Evolutionary conservation across 2,329 filamentous ascomycete species (phyloP).

Genomic region (Cyclaneusma minus): DNA sequence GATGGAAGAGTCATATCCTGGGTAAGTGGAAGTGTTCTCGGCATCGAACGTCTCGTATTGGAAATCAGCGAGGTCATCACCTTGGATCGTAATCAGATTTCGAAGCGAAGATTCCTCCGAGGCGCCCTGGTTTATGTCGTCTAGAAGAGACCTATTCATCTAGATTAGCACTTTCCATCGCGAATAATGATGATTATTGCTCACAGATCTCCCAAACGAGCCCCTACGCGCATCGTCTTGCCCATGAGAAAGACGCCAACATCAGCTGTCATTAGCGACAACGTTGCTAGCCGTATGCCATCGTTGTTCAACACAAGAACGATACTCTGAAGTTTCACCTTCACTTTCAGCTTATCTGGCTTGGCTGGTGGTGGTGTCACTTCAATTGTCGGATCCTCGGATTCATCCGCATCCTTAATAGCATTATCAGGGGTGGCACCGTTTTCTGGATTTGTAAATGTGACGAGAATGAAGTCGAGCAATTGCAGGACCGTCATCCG

Average conservation of each 20-base stretch:
- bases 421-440: slow-evolving; percentile 26
- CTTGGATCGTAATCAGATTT: slow-evolving; percentile 84
- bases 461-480: slow-evolving; percentile 84
- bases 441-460: slow-evolving; percentile 58
- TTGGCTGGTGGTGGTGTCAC: slow-evolving; percentile 20
- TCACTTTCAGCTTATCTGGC: slow-evolving; percentile 58
- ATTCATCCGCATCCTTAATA: slow-evolving; percentile 19
- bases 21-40: slow-evolving; percentile 54
- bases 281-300: slow-evolving; percentile 80
- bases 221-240: slow-evolving; percentile 74
- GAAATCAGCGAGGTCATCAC: slow-evolving; percentile 90
- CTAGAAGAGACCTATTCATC: slow-evolving; percentile 76
- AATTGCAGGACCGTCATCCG: slow-evolving; percentile 82
- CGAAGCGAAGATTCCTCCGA: slow-evolving; percentile 67
- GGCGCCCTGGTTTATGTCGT: slow-evolving; percentile 87
- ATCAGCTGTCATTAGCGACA: slow-evolving; percentile 85
- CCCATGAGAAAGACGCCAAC: slow-evolving; percentile 79
- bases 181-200: too few species aligned
- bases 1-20: slow-evolving; percentile 87
- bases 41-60: slow-evolving; percentile 91
- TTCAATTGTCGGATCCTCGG: slow-evolving; percentile 16
- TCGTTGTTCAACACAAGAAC: slow-evolving; percentile 94
- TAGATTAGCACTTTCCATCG: too few species aligned
- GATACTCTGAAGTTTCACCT: slow-evolving; percentile 86
- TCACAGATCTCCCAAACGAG: slow-evolving; percentile 74